phyloP scores from a whole-genome alignment of 768 basidiomycete species.

The Russula foetens region DNA sequence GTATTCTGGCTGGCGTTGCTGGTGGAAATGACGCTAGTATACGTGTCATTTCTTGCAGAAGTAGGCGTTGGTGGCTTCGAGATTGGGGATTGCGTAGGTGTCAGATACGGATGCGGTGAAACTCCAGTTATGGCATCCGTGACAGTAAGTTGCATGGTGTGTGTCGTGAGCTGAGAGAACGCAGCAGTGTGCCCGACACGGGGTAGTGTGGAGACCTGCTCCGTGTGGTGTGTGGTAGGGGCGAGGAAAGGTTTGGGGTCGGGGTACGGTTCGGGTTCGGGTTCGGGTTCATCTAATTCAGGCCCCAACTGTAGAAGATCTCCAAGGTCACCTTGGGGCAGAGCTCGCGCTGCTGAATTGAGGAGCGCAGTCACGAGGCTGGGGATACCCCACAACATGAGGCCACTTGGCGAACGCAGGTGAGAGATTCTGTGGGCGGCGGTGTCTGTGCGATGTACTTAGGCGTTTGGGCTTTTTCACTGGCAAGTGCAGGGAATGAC shows the following conservation, averaged over 20 bases:
- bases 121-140: not conserved
- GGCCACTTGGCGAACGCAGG: not conserved
- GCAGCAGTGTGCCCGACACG: not conserved
- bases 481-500: no score
- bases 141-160: not conserved
- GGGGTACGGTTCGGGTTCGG: not conserved
- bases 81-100: not conserved
- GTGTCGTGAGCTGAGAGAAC: not conserved
- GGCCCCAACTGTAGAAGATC: constrained; percentile 1
- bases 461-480: no score
- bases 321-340: constrained; percentile 8
- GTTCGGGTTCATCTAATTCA: constrained; percentile 1
- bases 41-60: not conserved
- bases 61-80: not conserved
- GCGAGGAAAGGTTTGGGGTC: no score
- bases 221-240: constrained; percentile 4
- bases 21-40: not conserved
- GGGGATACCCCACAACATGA: constrained; percentile 1
- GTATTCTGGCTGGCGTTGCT: not conserved
- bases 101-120: not conserved
- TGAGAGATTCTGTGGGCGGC: not conserved
- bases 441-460: not conserved
- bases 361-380: not conserved
- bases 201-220: constrained; percentile 15
- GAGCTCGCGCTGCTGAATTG: not conserved